Base-by-base conservation (phyloP, 2,329 filamentous ascomycete genomes). In the Neofusicoccum laricinum region DNA sequence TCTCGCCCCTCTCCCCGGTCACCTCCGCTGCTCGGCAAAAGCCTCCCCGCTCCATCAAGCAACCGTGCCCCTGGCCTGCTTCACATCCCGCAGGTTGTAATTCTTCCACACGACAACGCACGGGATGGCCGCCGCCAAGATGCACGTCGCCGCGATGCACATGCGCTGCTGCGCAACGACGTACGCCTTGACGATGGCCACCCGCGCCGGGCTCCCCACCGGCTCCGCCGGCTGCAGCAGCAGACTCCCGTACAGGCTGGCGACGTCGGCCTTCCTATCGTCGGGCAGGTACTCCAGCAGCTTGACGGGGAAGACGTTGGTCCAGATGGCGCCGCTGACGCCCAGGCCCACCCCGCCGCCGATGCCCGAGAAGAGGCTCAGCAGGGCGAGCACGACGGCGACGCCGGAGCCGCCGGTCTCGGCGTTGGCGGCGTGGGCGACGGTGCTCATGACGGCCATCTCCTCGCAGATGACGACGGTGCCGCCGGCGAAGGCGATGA, bases 261-360 rank as follows among this genome's bases (percentile, higher is more conserved):
- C 5, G 11, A 58, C 19, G 4, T 58, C 53, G 3, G 15, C 53
- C 40, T 59, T 40, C 71, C 81, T 49, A 70, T 68, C 69, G 78
- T 67, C 70, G 1, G 73, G 71, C 3, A 77, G 45, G 1, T 70
- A 66, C 58, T 66, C 51, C 17, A 58, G 68, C n/a, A 88, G 77
- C 30, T 81, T 81, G 25, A 78, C 73, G 2, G 81, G 82, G 64
- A 90, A 82, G 0, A 82, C 80, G 63, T 82, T 79, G 0, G 83
- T 85, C 87, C 87, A 90, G 65, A 90, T 85, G 6, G 87, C 86
- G 0, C 82, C 82, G 0, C 87, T 82, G 50, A 90, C 80, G 2
- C 86, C 82, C 1, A 64, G 66, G 3, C 74, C 74, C 21, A 75
- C 68, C 2, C 72, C 70, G 32, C 66, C 66, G 25, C 74, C 88